A percentile compares a stretch with the other conserved stretches of the same genome.
These are phyloP conservation scores for Leishmania braziliensis DNA, from an alignment of 208 protist species.

Conservation along the genomic window DNA sequence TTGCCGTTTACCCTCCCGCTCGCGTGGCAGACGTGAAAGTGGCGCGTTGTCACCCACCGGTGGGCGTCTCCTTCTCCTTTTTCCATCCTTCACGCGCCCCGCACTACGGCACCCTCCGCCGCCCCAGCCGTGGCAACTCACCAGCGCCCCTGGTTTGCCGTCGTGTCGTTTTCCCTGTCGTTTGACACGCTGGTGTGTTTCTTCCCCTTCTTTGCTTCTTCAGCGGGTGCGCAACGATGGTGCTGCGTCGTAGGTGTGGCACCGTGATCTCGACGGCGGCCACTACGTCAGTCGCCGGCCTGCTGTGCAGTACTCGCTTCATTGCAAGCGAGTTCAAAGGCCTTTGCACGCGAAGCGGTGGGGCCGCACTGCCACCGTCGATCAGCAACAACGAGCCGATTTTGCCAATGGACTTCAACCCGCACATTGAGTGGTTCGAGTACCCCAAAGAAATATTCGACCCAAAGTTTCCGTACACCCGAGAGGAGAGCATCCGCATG, in stretches of 20 bases:
- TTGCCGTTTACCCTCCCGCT: too few relatives aligned
- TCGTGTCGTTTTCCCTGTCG: background rate
- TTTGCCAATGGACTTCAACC: conserved; percentile 91
- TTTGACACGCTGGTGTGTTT: background rate
- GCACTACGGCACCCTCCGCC: too few relatives aligned
- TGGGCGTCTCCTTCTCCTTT: too few relatives aligned
- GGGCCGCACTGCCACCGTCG: conserved; percentile 53
- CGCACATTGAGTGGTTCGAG: conserved; percentile 93
- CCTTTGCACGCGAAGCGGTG: conserved; percentile 32
- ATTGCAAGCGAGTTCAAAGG: conserved; percentile 68
- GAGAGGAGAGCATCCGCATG: conserved; percentile 90
- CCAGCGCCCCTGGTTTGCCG: background rate
- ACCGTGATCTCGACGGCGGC: background rate
- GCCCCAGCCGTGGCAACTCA: too few relatives aligned
- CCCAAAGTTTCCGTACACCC: conserved; percentile 90
- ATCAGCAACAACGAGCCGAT: conserved; percentile 83
- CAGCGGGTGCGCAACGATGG: background rate
- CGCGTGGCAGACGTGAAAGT: too few relatives aligned
- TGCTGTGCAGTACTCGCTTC: conserved; percentile 17
- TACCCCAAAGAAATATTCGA: conserved; percentile 92
- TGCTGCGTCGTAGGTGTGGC: background rate
- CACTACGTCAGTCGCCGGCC: too few relatives aligned
- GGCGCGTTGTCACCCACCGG: too few relatives aligned
- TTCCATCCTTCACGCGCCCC: too few relatives aligned
- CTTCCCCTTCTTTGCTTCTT: background rate